Base-by-base conservation (phyloP, 2,329 filamentous ascomycete species). In the Phialophora macrospora region DNA sequence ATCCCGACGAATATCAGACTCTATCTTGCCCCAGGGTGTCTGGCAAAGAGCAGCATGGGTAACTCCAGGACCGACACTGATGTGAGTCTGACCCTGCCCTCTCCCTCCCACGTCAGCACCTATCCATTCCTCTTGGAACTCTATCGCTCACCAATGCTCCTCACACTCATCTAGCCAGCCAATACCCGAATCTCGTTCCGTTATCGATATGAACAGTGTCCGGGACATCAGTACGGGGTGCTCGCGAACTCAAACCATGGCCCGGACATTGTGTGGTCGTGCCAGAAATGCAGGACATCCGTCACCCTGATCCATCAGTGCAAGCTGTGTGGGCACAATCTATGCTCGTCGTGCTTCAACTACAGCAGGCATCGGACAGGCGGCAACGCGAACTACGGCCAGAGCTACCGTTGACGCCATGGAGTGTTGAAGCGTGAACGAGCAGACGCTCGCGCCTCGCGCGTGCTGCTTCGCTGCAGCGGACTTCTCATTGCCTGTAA, bases 311-410 rank as follows among this genome's bases (percentile, higher is more conserved):
- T 59, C 54, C 55, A 28, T 22, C 44, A 64, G 30, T 64, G 62
- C 32, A 11, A 34, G 24, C n/a, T 38, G 8, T 64, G 62, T 30
- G 62, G 62, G 34, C 51, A 59, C 26, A 57, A 54, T 38, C 17
- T 64, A 14, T 64, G 62, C 26, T 22, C 56, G 28, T 41, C 41
- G 30, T 64, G 62, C 56, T 24, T n/a, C 26, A 22, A 32, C 7
- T 60, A 64, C 49, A 64, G 62, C 38, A 44, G n/a, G 14, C 32
- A 66, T 26, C 38, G 61, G 11, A 58, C 52, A 3, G 52, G 63
- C 38, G 38, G 38, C n/a, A 44, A n/a, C 6, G 38, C 38, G 38
- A 44, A 17, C 4, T n/a, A n/a, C 6, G 38, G 38, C 17, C 5
- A n/a, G 14, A 44, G n/a, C 17, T n/a, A 44, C 38, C 38, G 38